Percentiles rank a stretch among this genome's conserved stretches.
Conservation (phyloP, 345 rosid genomes). For the Melaleuca alternifolia region DNA sequence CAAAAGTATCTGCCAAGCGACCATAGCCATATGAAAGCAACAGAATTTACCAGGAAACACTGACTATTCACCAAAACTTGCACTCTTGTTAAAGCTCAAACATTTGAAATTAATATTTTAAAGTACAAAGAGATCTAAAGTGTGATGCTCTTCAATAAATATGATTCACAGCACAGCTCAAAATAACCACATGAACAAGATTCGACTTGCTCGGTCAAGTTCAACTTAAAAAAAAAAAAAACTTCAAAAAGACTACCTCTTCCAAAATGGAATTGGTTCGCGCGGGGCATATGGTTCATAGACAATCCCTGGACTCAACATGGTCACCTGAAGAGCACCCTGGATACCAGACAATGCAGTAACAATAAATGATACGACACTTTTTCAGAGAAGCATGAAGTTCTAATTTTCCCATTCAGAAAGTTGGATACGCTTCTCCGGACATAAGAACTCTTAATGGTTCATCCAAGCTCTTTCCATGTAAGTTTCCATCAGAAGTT, state of each 20-base stretch:
- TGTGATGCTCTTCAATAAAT: background rate
- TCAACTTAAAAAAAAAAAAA: background rate
- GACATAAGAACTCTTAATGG: background rate
- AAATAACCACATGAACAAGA: background rate
- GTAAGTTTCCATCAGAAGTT: background rate
- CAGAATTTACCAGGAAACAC: background rate
- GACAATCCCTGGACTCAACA: slow-evolving; percentile 86
- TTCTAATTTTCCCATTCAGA: background rate
- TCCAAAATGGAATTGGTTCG: slow-evolving; percentile 66
- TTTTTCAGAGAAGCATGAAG: background rate
- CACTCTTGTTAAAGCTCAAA: background rate
- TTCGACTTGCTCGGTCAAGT: background rate
- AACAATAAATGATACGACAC: background rate
- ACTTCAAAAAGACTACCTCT: slow-evolving; percentile 32
- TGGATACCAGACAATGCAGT: slow-evolving; percentile 17
- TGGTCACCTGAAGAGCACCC: slow-evolving; percentile 57
- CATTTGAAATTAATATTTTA: background rate
- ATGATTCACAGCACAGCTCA: background rate
- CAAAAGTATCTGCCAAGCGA: background rate
- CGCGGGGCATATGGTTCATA: slow-evolving; percentile 71
- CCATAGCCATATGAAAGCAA: background rate
- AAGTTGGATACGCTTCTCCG: background rate
- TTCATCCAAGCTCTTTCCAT: background rate
- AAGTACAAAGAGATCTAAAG: background rate
- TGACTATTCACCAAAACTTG: background rate